Conservation (phyloP, 2,329 filamentous ascomycete species). For the Lecanicillium sp. region DNA sequence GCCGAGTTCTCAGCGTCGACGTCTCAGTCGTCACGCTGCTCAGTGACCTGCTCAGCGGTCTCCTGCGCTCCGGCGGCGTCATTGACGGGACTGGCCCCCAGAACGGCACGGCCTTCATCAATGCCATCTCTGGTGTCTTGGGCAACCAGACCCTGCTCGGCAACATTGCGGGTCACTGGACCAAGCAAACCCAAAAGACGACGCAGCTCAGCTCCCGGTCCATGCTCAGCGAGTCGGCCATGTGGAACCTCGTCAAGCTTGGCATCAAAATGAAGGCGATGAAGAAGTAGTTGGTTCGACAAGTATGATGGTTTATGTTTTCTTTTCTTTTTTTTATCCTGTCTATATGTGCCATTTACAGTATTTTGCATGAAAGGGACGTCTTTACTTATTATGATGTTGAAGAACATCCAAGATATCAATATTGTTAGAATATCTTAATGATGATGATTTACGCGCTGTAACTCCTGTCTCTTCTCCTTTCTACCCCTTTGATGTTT, state of each 20-base stretch:
- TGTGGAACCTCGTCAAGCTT: conserved; percentile 24
- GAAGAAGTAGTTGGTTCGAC: conserved; percentile 8
- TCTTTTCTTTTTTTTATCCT: neutral
- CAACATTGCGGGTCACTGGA: conserved; percentile 31
- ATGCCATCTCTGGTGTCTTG: conserved; percentile 24
- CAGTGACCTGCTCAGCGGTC: conserved; percentile 31
- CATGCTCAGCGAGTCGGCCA: conserved; percentile 18
- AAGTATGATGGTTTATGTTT: neutral
- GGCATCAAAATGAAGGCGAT: conserved; percentile 22
- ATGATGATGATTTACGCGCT: conserved; percentile 12
- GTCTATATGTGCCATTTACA: neutral
- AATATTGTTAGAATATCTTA: conserved; percentile 8
- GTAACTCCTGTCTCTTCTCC: neutral
- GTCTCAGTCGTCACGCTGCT: conserved; percentile 34
- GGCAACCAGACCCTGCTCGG: conserved; percentile 36
- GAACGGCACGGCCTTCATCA: conserved; percentile 10
- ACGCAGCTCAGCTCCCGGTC: conserved; percentile 18
- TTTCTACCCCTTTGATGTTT: too few species aligned
- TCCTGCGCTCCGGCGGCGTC: conserved; percentile 18
- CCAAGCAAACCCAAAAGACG: conserved; percentile 15
- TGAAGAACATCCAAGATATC: conserved; percentile 6
- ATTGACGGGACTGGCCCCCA: conserved; percentile 5
- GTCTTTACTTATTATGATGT: neutral
- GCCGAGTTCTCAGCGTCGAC: conserved; percentile 28
- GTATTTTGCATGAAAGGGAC: neutral